Conservation (phyloP, 2,329 filamentous ascomycete genomes). For the Domatiomyces globalis region DNA sequence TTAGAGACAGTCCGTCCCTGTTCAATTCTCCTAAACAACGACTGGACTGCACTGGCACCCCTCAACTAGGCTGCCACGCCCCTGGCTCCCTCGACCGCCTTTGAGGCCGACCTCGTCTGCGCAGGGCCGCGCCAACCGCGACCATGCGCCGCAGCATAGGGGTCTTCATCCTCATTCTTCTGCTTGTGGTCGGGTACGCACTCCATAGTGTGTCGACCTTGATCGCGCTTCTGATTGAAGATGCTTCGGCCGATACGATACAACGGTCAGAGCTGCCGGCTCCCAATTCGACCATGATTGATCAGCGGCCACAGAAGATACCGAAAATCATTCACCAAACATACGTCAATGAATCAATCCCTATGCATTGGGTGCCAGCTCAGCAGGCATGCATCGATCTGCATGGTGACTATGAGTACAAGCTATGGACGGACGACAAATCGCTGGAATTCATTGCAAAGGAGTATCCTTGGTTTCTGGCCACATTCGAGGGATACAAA, state of each 20-base stretch:
- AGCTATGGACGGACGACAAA: slow-evolving; percentile 60
- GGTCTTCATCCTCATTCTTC: slow-evolving; percentile 51
- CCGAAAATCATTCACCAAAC: slow-evolving; percentile 69
- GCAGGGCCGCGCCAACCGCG: slow-evolving; percentile 5
- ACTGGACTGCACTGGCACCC: too few relatives aligned
- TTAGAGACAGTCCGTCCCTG: neutral
- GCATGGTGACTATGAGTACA: slow-evolving; percentile 58
- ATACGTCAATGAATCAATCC: slow-evolving; percentile 57
- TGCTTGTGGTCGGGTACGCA: slow-evolving; percentile 49
- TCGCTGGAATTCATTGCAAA: slow-evolving; percentile 56
- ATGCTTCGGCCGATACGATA: slow-evolving; percentile 53
- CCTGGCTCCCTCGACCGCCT: neutral
- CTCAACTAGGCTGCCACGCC: neutral
- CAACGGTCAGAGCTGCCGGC: slow-evolving; percentile 51
- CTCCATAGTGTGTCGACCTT: slow-evolving; percentile 57
- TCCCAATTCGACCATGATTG: slow-evolving; percentile 46
- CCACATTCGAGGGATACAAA: slow-evolving; percentile 58
- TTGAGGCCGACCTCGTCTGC: neutral
- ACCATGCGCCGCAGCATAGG: slow-evolving; percentile 47
- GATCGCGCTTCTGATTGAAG: slow-evolving; percentile 53
- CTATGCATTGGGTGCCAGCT: slow-evolving; percentile 49
- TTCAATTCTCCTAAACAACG: neutral
- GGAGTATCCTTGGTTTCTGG: slow-evolving; percentile 65
- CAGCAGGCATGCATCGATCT: slow-evolving; percentile 53
- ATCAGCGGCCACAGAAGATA: slow-evolving; percentile 46